Conservation (phyloP, 192 early-diverging fungal genomes). For the Dimargaris xerosporica region DNA sequence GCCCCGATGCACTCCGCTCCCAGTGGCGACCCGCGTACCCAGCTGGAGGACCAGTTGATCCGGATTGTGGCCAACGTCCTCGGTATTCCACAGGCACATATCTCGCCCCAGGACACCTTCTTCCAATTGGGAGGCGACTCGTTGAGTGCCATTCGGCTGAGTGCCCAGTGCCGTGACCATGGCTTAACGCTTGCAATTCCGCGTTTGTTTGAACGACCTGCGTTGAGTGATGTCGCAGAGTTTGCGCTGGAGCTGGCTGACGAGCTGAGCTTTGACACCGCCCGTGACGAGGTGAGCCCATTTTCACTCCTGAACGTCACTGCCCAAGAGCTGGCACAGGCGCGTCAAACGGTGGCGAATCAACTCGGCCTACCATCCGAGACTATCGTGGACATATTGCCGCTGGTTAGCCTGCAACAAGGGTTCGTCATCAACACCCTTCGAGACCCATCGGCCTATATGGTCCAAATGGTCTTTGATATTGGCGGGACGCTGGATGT, state of each 20-base stretch:
- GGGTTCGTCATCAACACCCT: slow-evolving; percentile 9
- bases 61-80: neutral
- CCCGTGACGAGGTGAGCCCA: too few relatives aligned
- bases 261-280: too few relatives aligned
- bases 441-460: slow-evolving; percentile 1
- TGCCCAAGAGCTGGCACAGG: neutral
- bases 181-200: neutral
- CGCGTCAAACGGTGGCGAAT: neutral
- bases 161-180: neutral
- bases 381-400: neutral
- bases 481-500: neutral
- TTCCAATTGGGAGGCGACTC: slow-evolving; percentile 8
- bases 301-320: neutral
- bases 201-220: neutral
- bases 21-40: neutral
- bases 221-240: too few relatives aligned
- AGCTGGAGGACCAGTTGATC: neutral
- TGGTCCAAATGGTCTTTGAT: slow-evolving; percentile 3
- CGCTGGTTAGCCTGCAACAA: neutral
- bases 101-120: neutral
- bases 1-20: too few relatives aligned
- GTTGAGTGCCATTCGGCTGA: neutral
- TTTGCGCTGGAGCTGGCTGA: too few relatives aligned
- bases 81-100: neutral
- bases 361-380: neutral